Evolutionary conservation across 352 stramenopile species (phyloP), one percentile per base, ranked within the genome.

Genomic region (Poterioochromonas sp.): DNA sequence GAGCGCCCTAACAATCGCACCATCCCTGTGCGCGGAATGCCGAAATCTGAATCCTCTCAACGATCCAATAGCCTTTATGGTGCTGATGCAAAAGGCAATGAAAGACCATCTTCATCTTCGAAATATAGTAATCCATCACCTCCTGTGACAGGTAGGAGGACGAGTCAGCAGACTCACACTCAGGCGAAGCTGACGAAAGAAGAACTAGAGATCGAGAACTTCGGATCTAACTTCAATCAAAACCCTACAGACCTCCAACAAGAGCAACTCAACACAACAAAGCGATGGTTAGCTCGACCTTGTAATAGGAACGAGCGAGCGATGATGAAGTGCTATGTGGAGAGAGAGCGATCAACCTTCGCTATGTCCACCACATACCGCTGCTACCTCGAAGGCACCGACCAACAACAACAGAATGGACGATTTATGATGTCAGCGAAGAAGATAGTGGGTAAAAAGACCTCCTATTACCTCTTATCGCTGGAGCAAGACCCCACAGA

Each of bases 371-470:
- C 35, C 5, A 68, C 70, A 1, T 78, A 68, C 47, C 71, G 71
- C 5, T 63, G 8, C 26, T 78, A 47, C 34, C 11, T 68, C 2
- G 71, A 78, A 29, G 54, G 54, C 43, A 44, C 8, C 18, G 43
- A 44, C 11, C 5, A 3, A 8, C 8, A 74, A 29, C 20, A 43
- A 54, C 15, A n/a, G 34, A 20, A 5, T 22, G 29, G 20, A n/a
- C 37, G 41, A 35, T 78, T 78, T 37, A n/a, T 78, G 15, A 78
- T 78, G 71, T 78, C 71, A 29, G 71, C 71, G 8, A 69, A 69
- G 34, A 78, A 78, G 47, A 44, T 34, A 44, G 43, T 78, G 20
- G 39, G 1, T 12, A 78, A 78, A 18, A 3, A 65, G 34, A 78
- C 47, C 8, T 49, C 26, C 35, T 78, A 78, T 29, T 78, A 78